phyloP scores from a whole-genome alignment of 208 protist genomes.

The Crithidia expoeki region DNA sequence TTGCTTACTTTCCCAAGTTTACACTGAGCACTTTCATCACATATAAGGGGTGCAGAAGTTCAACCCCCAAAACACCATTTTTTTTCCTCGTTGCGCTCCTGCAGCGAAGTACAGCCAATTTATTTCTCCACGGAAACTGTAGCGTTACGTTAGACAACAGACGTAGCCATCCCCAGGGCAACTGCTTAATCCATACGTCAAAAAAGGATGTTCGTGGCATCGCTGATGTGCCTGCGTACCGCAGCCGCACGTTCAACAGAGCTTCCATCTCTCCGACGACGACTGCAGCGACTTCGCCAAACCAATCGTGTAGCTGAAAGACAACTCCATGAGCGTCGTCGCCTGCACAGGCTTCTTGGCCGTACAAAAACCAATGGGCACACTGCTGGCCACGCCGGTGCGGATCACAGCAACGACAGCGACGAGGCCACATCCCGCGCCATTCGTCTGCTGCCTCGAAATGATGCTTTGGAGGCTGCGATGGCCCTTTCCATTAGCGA shows the following conservation, averaged over 20 bases:
- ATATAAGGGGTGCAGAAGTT: no score
- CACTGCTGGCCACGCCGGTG: background rate
- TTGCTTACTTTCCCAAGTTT: no score
- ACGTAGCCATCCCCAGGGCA: no score
- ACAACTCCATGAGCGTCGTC: constrained; percentile 42
- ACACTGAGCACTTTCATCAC: no score
- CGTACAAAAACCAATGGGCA: background rate
- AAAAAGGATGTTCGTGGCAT: constrained; percentile 7
- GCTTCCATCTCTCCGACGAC: constrained; percentile 21
- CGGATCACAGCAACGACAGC: background rate
- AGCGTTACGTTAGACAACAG: no score
- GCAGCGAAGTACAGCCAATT: no score
- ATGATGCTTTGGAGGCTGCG: constrained; percentile 71
- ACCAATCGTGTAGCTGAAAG: constrained; percentile 29
- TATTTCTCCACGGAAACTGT: no score
- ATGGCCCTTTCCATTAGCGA: constrained; percentile 79
- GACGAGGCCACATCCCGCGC: background rate
- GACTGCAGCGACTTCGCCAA: constrained; percentile 32
- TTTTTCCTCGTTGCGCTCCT: no score
- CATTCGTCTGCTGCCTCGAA: constrained; percentile 62
- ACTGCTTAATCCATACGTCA: background rate
- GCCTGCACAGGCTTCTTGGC: constrained; percentile 26
- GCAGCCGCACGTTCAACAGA: background rate
- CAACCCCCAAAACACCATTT: no score
- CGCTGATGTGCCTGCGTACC: constrained; percentile 10